A percentile compares a stretch with the other conserved stretches of the same genome.
Conservation (phyloP, 2,329 filamentous ascomycete species). For the Ophiostoma sp. region DNA sequence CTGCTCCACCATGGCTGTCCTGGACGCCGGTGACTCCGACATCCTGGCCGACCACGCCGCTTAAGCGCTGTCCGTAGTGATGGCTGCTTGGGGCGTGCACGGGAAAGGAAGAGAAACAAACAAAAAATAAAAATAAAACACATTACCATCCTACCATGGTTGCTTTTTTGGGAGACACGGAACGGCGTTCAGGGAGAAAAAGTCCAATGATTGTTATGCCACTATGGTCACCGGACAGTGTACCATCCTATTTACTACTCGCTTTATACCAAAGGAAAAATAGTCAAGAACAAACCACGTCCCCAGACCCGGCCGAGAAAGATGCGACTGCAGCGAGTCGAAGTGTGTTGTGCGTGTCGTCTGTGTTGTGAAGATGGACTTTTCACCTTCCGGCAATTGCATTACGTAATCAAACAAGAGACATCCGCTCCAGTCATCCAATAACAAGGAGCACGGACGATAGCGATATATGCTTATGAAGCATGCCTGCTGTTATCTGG, state of each 20-base stretch:
- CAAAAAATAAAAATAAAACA: conserved; percentile 15
- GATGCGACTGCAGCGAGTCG: too few relatives aligned
- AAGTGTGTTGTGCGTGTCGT: neutral
- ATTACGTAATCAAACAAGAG: too few relatives aligned
- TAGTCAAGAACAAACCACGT: conserved; percentile 18
- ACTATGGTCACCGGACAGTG: conserved; percentile 17
- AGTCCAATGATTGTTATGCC: conserved; percentile 21
- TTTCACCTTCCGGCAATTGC: too few relatives aligned
- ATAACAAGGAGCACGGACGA: too few relatives aligned
- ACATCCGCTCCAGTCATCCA: too few relatives aligned
- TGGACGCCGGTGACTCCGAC: conserved; percentile 97
- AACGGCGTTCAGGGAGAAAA: conserved; percentile 39
- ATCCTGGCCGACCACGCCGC: conserved; percentile 76
- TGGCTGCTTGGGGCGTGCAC: neutral
- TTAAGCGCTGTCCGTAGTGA: conserved; percentile 38
- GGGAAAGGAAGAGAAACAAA: neutral
- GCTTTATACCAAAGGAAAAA: conserved; percentile 22
- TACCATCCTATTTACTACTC: conserved; percentile 13
- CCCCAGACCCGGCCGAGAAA: neutral
- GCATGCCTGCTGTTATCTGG: too few relatives aligned
- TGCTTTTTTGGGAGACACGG: conserved; percentile 27
- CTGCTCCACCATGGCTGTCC: conserved; percentile 92
- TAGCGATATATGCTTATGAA: too few relatives aligned
- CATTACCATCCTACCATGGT: conserved; percentile 4
- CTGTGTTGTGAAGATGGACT: too few relatives aligned